Percentiles rank a stretch among this genome's conserved stretches.
Evolutionary conservation across 2,329 filamentous ascomycete genomes (phyloP).

Genomic region (Biscogniauxia mediterranea): DNA sequence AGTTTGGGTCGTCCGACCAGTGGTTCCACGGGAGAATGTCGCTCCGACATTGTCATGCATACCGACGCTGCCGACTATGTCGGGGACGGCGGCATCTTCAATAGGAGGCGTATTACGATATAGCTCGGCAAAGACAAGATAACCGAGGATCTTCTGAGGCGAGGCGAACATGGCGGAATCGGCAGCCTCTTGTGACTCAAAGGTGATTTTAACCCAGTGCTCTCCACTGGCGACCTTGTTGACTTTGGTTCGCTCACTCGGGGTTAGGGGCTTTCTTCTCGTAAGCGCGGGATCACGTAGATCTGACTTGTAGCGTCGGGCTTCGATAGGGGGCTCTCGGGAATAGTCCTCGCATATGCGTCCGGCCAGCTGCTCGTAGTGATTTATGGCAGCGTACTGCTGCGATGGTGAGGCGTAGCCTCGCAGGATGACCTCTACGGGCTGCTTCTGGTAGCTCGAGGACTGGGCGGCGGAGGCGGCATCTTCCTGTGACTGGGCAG

Average conservation of each 20-base stretch:
- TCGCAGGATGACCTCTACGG: slow-evolving; percentile 78
- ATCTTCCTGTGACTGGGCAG: slow-evolving; percentile 37
- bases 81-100: slow-evolving; percentile 62
- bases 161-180: slow-evolving; percentile 68
- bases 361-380: slow-evolving; percentile 84
- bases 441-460: slow-evolving; percentile 36
- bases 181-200: slow-evolving; percentile 70
- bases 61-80: slow-evolving; percentile 42
- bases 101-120: slow-evolving; percentile 64
- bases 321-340: slow-evolving; percentile 72
- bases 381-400: slow-evolving; percentile 84
- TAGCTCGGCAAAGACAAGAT: slow-evolving; percentile 68
- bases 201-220: slow-evolving; percentile 90
- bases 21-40: slow-evolving; percentile 10
- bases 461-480: slow-evolving; percentile 25
- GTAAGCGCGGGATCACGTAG: slow-evolving; percentile 71
- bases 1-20: slow-evolving; percentile 24
- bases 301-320: slow-evolving; percentile 70
- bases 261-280: slow-evolving; percentile 61
- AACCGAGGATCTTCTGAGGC: slow-evolving; percentile 68
- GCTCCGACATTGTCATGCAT: slow-evolving; percentile 30
- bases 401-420: slow-evolving; percentile 67
- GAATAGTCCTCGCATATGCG: slow-evolving; percentile 91
- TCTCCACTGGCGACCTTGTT: slow-evolving; percentile 79
- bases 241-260: slow-evolving; percentile 74